phyloP scores from a whole-genome alignment of 306 rosid species.

The Cercis canadensis region DNA sequence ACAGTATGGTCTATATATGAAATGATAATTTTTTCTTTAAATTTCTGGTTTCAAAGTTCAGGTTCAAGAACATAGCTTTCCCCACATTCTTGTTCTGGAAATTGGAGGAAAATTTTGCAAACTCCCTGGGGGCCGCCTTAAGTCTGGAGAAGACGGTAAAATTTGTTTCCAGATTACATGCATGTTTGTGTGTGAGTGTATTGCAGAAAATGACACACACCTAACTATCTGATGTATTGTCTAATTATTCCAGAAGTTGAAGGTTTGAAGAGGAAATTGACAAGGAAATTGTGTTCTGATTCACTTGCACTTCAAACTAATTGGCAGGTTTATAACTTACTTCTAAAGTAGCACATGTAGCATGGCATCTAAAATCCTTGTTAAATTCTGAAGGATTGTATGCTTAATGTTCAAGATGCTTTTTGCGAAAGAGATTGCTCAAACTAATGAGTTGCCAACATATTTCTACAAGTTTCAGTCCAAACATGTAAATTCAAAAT shows the following conservation, averaged over 20 bases:
- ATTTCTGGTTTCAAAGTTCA: too few species aligned
- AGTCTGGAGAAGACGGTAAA: conserved; percentile 76
- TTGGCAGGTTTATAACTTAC: conserved; percentile 57
- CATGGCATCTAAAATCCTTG: not conserved
- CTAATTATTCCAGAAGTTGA: conserved; percentile 53
- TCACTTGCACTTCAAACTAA: conserved; percentile 61
- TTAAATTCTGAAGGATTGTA: too few species aligned
- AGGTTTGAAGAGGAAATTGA: conserved; percentile 69
- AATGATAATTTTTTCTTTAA: too few species aligned
- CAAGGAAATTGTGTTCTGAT: conserved; percentile 72
- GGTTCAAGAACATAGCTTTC: conserved; percentile 74
- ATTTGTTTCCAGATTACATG: not conserved
- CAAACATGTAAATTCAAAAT: not conserved
- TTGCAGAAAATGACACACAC: too few species aligned
- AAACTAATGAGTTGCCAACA: not conserved
- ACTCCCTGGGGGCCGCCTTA: conserved; percentile 71
- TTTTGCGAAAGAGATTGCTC: too few species aligned
- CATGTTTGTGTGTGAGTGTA: too few species aligned
- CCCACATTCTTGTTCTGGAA: conserved; percentile 69
- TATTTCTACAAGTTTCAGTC: not conserved
- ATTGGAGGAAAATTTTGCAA: conserved; percentile 71
- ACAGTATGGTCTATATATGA: too few species aligned
- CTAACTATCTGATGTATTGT: not conserved
- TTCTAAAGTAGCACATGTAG: not conserved
- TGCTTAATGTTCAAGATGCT: too few species aligned